Evolutionary conservation across 192 early-diverging fungal genomes (phyloP), one percentile per base, ranked within the genome.

Genomic region (Rhizoclosmatium sp.): DNA sequence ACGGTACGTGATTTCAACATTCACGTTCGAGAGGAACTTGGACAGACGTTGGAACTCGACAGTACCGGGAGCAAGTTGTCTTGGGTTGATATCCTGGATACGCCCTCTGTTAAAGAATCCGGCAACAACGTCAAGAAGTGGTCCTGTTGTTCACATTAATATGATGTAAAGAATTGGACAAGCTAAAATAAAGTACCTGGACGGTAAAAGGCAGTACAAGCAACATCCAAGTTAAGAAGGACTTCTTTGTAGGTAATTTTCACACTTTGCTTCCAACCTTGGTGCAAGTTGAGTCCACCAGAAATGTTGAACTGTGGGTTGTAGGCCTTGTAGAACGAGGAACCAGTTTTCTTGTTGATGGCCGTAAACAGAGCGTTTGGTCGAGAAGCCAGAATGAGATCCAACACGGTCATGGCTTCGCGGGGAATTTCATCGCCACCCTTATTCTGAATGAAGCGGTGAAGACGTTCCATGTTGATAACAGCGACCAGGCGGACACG

Each of bases 211-310:
- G 69, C 59, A 14, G 78, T 72, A 31, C 59, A 49, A 7, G 70
- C 59, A n/a, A 80, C 70, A 65, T 80, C 78, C 45, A 80, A 42
- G 64, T 74, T 73, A 4, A 74, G 14, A 48, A 80, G 47, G 19
- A 80, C 59, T 51, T 71, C 59, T 45, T 74, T 74, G 70, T 73
- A 74, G n/a, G 78, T 73, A n/a, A 49, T 31, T 44, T 73, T 71
- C 23, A 80, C 61, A 16, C 42, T 48, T 70, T 80, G 78, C 42
- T 80, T 80, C 78, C 78, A 80, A 19, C 78, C 78, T 51, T 72
- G 71, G 31, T 9, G 16, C 40, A 71, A 59, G 69, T 60, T 71
- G 19, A 80, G 39, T 5, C 78, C 78, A n/a, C 54, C 71, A 7
- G 69, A 47, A 45, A 80, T 73, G 68, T 71, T 71, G n/a, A 80